Evolutionary conservation across 495 filamentous ascomycete species (phyloP).

Genomic region (Pseudotulostoma volvatum): DNA sequence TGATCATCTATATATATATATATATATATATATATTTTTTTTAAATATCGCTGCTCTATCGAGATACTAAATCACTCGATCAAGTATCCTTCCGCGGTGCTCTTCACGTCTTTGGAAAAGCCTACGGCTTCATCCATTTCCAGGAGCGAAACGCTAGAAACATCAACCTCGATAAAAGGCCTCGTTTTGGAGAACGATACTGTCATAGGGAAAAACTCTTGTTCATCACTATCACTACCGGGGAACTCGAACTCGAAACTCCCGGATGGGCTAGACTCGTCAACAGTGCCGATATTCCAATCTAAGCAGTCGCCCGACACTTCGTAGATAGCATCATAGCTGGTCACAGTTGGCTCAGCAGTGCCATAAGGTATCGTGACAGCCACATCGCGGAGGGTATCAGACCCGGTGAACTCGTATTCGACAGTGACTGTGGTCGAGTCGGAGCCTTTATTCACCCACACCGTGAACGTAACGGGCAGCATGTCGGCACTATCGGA

Average conservation of each 20-base stretch:
- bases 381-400: conserved; percentile 63
- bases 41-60: too few species aligned
- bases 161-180: conserved; percentile 83
- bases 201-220: conserved; percentile 93
- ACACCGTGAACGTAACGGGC: conserved; percentile 87
- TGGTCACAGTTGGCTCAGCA: conserved; percentile 73
- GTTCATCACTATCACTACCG: conserved; percentile 59
- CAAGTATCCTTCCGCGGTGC: conserved; percentile 61
- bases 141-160: conserved; percentile 52
- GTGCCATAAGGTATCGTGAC: conserved; percentile 73
- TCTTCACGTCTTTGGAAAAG: conserved; percentile 82
- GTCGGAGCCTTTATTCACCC: conserved; percentile 74
- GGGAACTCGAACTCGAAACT: conserved; percentile 88
- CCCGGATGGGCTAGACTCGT: conserved; percentile 63
- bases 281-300: conserved; percentile 75
- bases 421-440: conserved; percentile 79
- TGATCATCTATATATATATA: too few species aligned
- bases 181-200: conserved; percentile 73
- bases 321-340: conserved; percentile 86
- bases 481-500: conserved; percentile 55
- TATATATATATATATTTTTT: too few species aligned
- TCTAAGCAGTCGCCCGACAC: conserved; percentile 85
- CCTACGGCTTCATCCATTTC: conserved; percentile 69
- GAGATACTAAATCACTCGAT: conserved; percentile 43
- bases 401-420: conserved; percentile 72